Evolutionary conservation across 306 rosid genomes (phyloP), one percentile per base, ranked within the genome.

Genomic region (Gillenia trifoliata): DNA sequence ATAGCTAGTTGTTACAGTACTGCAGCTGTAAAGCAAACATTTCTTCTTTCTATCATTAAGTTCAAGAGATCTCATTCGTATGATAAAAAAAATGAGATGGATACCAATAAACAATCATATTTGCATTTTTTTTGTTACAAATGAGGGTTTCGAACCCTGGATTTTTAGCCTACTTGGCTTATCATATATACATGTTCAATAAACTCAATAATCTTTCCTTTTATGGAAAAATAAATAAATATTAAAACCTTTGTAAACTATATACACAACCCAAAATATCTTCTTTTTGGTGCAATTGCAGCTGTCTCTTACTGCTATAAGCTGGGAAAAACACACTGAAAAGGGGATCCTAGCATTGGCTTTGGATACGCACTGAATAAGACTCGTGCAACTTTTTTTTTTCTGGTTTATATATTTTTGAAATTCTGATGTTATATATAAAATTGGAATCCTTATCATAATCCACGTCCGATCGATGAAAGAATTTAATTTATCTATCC

Each of bases 371-470:
- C 52, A 15, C 0, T 5, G 52, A 47, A 47, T 47, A 47, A 47
- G 8, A 47, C 64, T 65, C 11, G 16, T 33, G 65, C 34, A 23
- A 22, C 63, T 60, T 73, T 72, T 71, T 28, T 26, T 41, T 43
- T 59, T 31, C 30, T 70, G 43, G 33, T 30, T 47, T 54, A n/a
- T 22, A 66, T 12, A 69, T 63, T 59, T 23, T 13, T 26, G 11
- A 38, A 38, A 38, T n/a, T 33, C n/a, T n/a, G 34, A 19, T 67
- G 60, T 13, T 69, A 45, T 75, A 75, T 78, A 68, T 65, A 0
- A 1, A 1, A 38, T 31, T 40, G 78, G 88, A 88, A 86, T 84
- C 86, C 90, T 89, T 82, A 84, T 86, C 93, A 71, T 57, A 64
- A 71, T 64, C 66, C 38, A 20, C 63, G 79, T 84, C 86, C 87